phyloP scores from a whole-genome alignment of 495 filamentous ascomycete species.

The Annulohypoxylon stygium region DNA sequence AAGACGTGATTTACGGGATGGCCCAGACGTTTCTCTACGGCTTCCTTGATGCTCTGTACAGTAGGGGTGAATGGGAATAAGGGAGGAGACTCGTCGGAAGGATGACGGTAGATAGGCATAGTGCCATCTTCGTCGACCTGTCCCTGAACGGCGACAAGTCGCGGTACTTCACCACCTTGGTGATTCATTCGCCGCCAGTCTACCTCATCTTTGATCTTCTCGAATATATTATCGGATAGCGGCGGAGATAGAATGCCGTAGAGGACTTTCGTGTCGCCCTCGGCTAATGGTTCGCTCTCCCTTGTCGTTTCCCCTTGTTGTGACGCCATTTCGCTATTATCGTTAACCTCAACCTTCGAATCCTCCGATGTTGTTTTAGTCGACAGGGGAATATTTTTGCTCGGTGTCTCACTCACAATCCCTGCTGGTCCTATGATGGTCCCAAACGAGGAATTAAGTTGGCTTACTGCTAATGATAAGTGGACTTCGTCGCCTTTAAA shows the following conservation, averaged over 20 bases:
- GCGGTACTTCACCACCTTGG: constrained; percentile 89
- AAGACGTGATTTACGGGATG: constrained; percentile 93
- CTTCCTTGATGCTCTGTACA: constrained; percentile 74
- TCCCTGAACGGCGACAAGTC: constrained; percentile 94
- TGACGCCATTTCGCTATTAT: constrained; percentile 39
- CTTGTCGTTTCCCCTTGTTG: constrained; percentile 23
- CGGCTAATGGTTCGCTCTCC: constrained; percentile 62
- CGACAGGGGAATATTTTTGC: constrained; percentile 6
- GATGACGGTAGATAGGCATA: constrained; percentile 93
- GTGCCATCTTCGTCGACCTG: constrained; percentile 76
- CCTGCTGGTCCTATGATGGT: constrained; percentile 12
- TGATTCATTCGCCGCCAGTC: constrained; percentile 94
- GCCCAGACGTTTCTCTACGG: constrained; percentile 75
- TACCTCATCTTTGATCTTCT: constrained; percentile 79
- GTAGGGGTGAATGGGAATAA: constrained; percentile 79
- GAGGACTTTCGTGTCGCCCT: constrained; percentile 85
- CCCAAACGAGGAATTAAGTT: constrained; percentile 11
- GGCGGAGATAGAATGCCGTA: constrained; percentile 70
- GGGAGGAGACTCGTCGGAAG: constrained; percentile 88
- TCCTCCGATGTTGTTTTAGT: constrained; percentile 13
- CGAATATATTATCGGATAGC: constrained; percentile 72
- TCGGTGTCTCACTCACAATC: constrained; percentile 28
- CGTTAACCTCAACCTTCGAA: constrained; percentile 38
- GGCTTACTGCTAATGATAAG: constrained; percentile 1
- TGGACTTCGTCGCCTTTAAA: constrained; percentile 29